Evolutionary conservation across 148 eudicot genomes (phyloP).

Genomic region (Vaccinium corymbosum): DNA sequence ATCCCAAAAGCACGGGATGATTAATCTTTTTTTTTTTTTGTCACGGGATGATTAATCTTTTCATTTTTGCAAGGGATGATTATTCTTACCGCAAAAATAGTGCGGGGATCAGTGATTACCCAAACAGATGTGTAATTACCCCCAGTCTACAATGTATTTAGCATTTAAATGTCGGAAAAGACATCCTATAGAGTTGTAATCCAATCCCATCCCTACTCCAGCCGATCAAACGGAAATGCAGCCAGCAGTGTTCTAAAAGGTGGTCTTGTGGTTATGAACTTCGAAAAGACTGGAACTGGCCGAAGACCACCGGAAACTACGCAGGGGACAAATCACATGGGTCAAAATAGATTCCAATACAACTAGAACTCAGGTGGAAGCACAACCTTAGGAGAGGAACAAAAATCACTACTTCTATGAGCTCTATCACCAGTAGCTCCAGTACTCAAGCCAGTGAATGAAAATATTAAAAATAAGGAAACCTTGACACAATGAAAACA

Average conservation of each 20-base stretch:
- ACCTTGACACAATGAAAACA: too few species aligned
- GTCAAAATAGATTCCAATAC: neutral
- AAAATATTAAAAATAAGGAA: neutral
- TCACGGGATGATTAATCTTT: neutral
- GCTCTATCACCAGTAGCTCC: neutral
- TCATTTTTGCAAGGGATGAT: neutral
- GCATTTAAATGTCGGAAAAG: neutral
- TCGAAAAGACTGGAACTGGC: neutral
- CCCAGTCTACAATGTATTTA: neutral
- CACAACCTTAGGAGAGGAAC: neutral
- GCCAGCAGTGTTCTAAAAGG: neutral
- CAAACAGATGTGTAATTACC: neutral
- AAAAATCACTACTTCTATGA: neutral
- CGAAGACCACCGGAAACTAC: neutral
- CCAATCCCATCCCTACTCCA: neutral
- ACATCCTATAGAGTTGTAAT: neutral
- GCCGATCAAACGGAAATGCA: neutral
- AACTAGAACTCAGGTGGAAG: conserved; percentile 4
- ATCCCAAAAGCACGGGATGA: neutral
- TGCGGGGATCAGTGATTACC: neutral
- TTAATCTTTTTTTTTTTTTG: too few species aligned
- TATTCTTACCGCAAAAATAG: neutral
- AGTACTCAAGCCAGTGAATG: neutral
- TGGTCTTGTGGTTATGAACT: neutral
- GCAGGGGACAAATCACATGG: neutral